Base-by-base conservation (phyloP, 306 rosid genomes). In the Mucuna pruriens region DNA sequence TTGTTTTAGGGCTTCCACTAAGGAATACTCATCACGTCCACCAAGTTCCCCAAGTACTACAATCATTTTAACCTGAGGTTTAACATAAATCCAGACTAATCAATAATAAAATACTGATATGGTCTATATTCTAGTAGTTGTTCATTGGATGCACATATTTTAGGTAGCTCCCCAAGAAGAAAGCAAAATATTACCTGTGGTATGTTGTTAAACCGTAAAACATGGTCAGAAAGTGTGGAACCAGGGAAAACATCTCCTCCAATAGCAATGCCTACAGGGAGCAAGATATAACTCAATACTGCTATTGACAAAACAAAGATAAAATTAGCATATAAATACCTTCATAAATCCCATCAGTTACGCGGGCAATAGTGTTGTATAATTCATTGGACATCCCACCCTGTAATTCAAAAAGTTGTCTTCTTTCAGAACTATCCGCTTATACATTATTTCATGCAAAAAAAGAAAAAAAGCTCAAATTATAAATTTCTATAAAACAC, bases 221-320 rank as follows among this genome's bases (percentile, higher is more conserved):
- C 94, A 86, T 96, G 99, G 76, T 96, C 99, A 55, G 99, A 94
- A 49, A 96, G 98, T 23, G 98, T 96, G 82, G 99, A 96, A 60
- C 99, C 98, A 0, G 97, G 99, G 85, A 96, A 96, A 86, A 96
- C 99, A 80, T 96, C 99, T 75, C 99, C 99, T 87, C 99, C 99
- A 86, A 96, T 96, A 68, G 99, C 97, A 87, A 96, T 87, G 82
- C 99, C 99, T 95, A 40, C 77, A 70, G 83, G 77, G 85, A 66
- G 81, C 61, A 69, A 80, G 39, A 82, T 74, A 46, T 65, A 84
- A 70, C 58, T 71, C 83, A 79, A 34, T 69, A 64, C 48, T 45
- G 33, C 45, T 29, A 58, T 63, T n/a, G 76, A 33, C 69, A 77
- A 49, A 39, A 52, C 60, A 55, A 80, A 77, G 58, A 66, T 36